A percentile compares a stretch with the other conserved stretches of the same genome.
phyloP scores from a whole-genome alignment of 2,329 filamentous ascomycete genomes.

The Pseudogymnoascus sp. region DNA sequence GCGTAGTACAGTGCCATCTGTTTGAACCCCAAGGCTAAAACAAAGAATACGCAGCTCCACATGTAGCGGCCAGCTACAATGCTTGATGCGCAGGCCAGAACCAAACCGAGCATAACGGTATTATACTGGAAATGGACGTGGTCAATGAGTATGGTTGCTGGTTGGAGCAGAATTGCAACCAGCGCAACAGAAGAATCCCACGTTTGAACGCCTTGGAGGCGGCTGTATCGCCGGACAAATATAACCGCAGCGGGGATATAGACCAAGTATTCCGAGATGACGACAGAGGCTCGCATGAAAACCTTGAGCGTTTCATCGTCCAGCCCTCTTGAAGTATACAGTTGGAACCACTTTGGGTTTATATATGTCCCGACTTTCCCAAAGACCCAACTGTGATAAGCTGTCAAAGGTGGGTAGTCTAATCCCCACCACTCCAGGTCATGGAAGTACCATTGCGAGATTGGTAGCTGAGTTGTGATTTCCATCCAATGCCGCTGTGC shows the following conservation, averaged over 20 bases:
- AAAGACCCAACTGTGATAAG: slow-evolving; percentile 95
- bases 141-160: slow-evolving; percentile 81
- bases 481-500: slow-evolving; percentile 99
- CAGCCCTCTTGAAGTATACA: slow-evolving; percentile 72
- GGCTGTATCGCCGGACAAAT: slow-evolving; percentile 74
- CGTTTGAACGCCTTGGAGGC: slow-evolving; percentile 64
- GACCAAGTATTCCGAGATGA: slow-evolving; percentile 82
- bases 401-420: slow-evolving; percentile 94
- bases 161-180: slow-evolving; percentile 86
- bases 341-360: slow-evolving; percentile 77
- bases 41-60: slow-evolving; percentile 91
- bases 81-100: slow-evolving; percentile 79
- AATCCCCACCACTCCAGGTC: slow-evolving; percentile 96
- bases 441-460: slow-evolving; percentile 97
- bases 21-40: slow-evolving; percentile 90
- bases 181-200: slow-evolving; percentile 83
- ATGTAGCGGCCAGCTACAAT: slow-evolving; percentile 76
- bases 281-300: slow-evolving; percentile 89
- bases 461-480: slow-evolving; percentile 76
- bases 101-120: slow-evolving; percentile 92
- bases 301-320: slow-evolving; percentile 78
- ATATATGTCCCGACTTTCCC: slow-evolving; percentile 77
- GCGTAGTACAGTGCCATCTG: slow-evolving; percentile 99
- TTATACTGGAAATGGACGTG: slow-evolving; percentile 98
- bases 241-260: slow-evolving; percentile 81